Percentiles rank a stretch among this genome's conserved stretches.
Evolutionary conservation across 805 yeast genomes (phyloP).

Genomic region (Wickerhamomyces queroliae): DNA sequence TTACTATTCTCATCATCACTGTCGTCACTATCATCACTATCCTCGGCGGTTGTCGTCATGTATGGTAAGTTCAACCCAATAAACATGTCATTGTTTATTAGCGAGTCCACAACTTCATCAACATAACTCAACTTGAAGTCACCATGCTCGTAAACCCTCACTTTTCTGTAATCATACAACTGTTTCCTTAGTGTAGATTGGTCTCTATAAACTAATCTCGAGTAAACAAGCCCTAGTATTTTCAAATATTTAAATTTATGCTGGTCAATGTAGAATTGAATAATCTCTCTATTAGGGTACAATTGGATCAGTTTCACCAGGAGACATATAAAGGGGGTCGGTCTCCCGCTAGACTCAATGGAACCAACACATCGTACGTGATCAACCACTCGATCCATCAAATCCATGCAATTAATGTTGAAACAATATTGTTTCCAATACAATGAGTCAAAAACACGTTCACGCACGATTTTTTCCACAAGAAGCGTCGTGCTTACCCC

Average conservation of each 20-base stretch:
- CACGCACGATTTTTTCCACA: conserved; percentile 54
- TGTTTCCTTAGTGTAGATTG: conserved; percentile 41
- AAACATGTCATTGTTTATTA: conserved; percentile 52
- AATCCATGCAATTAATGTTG: conserved; percentile 40
- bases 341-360: conserved; percentile 47
- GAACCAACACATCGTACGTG: conserved; percentile 49
- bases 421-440: conserved; percentile 57
- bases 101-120: conserved; percentile 69
- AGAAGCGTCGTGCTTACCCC: conserved; percentile 43
- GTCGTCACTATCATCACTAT: conserved; percentile 14
- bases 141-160: conserved; percentile 41
- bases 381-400: conserved; percentile 42
- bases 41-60: conserved; percentile 25
- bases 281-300: conserved; percentile 56
- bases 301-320: conserved; percentile 72
- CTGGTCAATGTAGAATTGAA: conserved; percentile 51
- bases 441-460: conserved; percentile 46
- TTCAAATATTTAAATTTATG: conserved; percentile 72
- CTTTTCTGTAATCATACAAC: conserved; percentile 61
- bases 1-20: conserved; percentile 16
- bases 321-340: conserved; percentile 72
- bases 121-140: conserved; percentile 42
- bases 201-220: conserved; percentile 32
- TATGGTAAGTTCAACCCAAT: conserved; percentile 74
- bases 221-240: conserved; percentile 62